Evolutionary conservation across 306 rosid species (phyloP).

Genomic region (Prunus padus): DNA sequence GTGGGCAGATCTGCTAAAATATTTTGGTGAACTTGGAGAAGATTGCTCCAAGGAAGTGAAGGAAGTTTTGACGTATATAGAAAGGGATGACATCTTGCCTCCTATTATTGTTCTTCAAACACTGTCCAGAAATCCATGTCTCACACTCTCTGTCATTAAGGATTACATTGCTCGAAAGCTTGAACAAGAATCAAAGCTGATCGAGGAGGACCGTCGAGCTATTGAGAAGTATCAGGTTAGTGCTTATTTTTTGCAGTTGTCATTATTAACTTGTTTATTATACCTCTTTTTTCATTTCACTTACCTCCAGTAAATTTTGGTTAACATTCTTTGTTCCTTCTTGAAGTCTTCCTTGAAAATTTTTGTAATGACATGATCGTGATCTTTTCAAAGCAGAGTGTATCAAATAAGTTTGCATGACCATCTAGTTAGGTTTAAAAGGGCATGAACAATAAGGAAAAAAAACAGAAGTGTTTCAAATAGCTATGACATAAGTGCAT

Average conservation of each 20-base stretch:
- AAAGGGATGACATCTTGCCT: conserved; percentile 93
- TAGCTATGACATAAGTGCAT: too few species aligned
- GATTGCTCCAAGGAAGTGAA: conserved; percentile 97
- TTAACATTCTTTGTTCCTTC: neutral
- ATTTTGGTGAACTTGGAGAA: conserved; percentile 99
- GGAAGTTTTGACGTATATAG: conserved; percentile 87
- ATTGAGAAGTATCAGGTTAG: conserved; percentile 93
- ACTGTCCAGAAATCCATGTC: conserved; percentile 82
- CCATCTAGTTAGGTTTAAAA: too few species aligned
- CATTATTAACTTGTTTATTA: conserved; percentile 4
- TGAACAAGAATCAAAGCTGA: conserved; percentile 90
- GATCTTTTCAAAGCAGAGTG: too few species aligned
- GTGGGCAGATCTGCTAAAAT: conserved; percentile 95
- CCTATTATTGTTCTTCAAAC: conserved; percentile 94
- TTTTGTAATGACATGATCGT: neutral
- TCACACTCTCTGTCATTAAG: conserved; percentile 89
- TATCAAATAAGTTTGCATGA: too few species aligned
- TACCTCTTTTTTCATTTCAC: conserved; percentile 10
- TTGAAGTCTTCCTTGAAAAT: conserved; percentile 12
- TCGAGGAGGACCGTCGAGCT: conserved; percentile 84
- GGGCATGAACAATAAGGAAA: too few species aligned
- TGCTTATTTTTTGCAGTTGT: conserved; percentile 14
- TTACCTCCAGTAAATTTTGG: conserved; percentile 7
- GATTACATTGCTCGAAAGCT: conserved; percentile 95
- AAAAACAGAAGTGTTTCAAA: too few species aligned